phyloP scores from a whole-genome alignment of 106 monocot genomes.

The Platanthera guangdongensis region DNA sequence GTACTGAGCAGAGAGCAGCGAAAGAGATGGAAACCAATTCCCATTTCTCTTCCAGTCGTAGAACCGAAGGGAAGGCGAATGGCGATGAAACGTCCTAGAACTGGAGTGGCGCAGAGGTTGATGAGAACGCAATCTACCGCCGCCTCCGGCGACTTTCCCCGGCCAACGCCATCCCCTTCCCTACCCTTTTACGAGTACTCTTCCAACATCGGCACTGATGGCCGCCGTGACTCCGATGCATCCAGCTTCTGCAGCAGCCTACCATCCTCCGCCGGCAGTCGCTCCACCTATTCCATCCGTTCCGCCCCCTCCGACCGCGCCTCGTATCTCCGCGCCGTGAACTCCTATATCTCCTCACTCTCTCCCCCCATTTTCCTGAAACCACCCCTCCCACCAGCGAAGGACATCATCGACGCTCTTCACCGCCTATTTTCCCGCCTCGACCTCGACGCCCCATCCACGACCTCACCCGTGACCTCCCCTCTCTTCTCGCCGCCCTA shows the following conservation, averaged over 20 bases:
- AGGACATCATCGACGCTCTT: slow-evolving; percentile 47
- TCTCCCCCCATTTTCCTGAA: slow-evolving; percentile 29
- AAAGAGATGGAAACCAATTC: no score
- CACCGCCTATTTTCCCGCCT: slow-evolving; percentile 38
- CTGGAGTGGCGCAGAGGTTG: not conserved
- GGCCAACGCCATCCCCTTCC: not conserved
- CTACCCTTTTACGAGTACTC: slow-evolving; percentile 7
- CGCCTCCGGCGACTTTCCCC: not conserved
- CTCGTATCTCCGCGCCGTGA: slow-evolving; percentile 45
- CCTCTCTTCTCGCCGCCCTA: slow-evolving; percentile 29
- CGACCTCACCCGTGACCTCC: slow-evolving; percentile 44
- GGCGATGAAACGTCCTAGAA: not conserved
- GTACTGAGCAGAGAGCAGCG: not conserved
- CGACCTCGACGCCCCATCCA: slow-evolving; percentile 18
- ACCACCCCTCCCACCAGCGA: slow-evolving; percentile 54
- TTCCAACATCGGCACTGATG: slow-evolving; percentile 5
- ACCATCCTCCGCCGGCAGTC: slow-evolving; percentile 29
- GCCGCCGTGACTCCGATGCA: slow-evolving; percentile 69
- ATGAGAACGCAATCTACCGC: not conserved
- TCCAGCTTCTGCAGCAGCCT: slow-evolving; percentile 47
- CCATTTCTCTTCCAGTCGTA: no score
- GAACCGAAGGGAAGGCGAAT: not conserved
- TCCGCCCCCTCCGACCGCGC: slow-evolving; percentile 25
- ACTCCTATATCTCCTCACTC: slow-evolving; percentile 51
- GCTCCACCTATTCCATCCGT: not conserved